These are phyloP conservation scores for Penicillium polonicum DNA, from an alignment of 2,329 filamentous ascomycete genomes.

Conservation along the genomic window DNA sequence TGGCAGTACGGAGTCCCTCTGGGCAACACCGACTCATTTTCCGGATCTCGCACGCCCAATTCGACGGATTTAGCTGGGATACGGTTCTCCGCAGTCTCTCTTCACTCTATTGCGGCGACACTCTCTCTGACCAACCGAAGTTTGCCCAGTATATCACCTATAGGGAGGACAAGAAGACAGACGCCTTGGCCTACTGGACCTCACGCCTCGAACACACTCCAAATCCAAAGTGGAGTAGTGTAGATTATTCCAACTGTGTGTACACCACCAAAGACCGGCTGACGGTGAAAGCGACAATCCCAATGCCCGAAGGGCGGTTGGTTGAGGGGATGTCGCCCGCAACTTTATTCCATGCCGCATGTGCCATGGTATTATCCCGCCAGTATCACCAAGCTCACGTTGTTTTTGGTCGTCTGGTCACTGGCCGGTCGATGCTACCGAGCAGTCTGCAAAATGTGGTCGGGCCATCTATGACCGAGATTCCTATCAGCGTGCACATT, in stretches of 20 bases:
- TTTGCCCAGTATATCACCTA: neutral
- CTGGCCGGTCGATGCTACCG: neutral
- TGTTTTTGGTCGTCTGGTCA: neutral
- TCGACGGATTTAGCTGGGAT: neutral
- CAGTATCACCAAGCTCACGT: neutral
- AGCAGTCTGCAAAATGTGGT: neutral
- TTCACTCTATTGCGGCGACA: neutral
- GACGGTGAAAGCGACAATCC: neutral
- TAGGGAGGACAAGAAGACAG: neutral
- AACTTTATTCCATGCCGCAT: neutral
- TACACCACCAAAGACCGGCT: neutral
- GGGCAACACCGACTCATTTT: neutral
- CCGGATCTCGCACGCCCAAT: neutral
- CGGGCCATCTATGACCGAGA: neutral
- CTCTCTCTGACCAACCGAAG: neutral
- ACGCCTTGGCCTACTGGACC: neutral
- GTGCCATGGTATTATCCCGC: neutral
- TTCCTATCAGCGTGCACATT: neutral
- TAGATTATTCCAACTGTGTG: neutral
- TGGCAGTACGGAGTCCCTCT: neutral
- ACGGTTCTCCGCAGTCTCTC: neutral
- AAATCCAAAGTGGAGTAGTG: neutral
- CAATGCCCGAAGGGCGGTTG: neutral
- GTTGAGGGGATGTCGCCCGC: neutral
- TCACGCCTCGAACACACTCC: neutral